These are phyloP conservation scores for Pleurotus sapidus DNA, from an alignment of 768 basidiomycete species.

Conservation along the genomic window DNA sequence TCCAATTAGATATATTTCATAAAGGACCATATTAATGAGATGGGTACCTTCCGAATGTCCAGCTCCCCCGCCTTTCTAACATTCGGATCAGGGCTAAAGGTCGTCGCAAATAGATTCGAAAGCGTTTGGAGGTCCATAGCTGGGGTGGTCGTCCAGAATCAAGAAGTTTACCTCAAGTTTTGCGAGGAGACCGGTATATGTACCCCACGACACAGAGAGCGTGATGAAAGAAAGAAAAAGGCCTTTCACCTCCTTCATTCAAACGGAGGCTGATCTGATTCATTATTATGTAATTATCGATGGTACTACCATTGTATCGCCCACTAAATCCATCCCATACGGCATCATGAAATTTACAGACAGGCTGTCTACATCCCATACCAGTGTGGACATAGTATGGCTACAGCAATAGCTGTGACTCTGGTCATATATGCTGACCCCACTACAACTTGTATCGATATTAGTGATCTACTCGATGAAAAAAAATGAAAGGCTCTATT, in stretches of 20 bases:
- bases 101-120: slow-evolving; percentile 76
- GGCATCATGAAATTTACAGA: too few species aligned
- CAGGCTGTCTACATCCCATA: too few species aligned
- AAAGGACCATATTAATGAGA: not conserved
- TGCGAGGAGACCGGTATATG: slow-evolving; percentile 1
- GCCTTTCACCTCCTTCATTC: not conserved
- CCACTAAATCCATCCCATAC: too few species aligned
- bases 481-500: too few species aligned
- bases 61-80: slow-evolving; percentile 83
- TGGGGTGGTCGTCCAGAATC: not conserved
- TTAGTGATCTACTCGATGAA: too few species aligned
- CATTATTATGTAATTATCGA: slow-evolving; percentile 8
- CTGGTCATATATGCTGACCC: too few species aligned
- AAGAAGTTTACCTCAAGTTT: not conserved
- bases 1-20: not conserved
- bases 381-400: too few species aligned
- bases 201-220: not conserved
- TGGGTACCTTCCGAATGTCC: slow-evolving; percentile 76
- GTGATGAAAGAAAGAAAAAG: slow-evolving; percentile 6
- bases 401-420: too few species aligned
- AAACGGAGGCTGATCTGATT: slow-evolving; percentile 4
- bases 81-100: slow-evolving; percentile 83
- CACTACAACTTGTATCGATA: too few species aligned
- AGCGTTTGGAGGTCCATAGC: slow-evolving; percentile 74
- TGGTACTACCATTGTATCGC: not conserved